Evolutionary conservation across 1,139 yeast genomes (phyloP), one percentile per base, ranked within the genome.

Genomic region (Pichia sp.): DNA sequence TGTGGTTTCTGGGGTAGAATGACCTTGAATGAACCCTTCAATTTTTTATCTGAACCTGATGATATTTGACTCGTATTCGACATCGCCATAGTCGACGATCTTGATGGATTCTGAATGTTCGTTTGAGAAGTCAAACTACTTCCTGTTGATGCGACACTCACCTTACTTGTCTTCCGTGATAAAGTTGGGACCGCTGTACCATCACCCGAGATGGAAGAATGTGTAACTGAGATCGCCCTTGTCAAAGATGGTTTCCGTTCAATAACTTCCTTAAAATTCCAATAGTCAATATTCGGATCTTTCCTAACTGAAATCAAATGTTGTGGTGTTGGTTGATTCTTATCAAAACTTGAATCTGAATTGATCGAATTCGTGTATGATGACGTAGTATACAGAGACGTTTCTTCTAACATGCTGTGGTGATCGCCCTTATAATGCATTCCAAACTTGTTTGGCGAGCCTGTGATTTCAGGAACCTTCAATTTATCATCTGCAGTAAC

Each of bases 1-100:
- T 85, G 94, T 27, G 78, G 69, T 15, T 68, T 76, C 37, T 77
- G 80, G n/a, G 82, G 79, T 33, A 91, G 67, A 14, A 87, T 73
- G 0, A 87, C 85, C 52, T 84, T 74, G 60, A 88, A 87, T 0
- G 87, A 44, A 10, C 44, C 42, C 28, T 44, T 47, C 10, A 42
- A n/a, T 21, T 31, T 38, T 15, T 38, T 33, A 18, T 38, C 32
- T n/a, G 28, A 18, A 18, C 2, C 18, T 20, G 37, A 27, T 9
- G 30, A 30, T 10, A 28, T 21, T 33, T 12, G 21, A 10, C 11
- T 35, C 15, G 18, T 12, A 22, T 12, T 36, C 14, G 27, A 21
- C n/a, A 34, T 15, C 9, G 44, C 10, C n/a, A 35, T 45, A 7
- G 37, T 21, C 10, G 49, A 33, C 12, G 43, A 14, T 14, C 40